A percentile compares a stretch with the other conserved stretches of the same genome.
These are phyloP conservation scores for Comarum palustre DNA, from an alignment of 306 rosid species.

Conservation along the genomic window DNA sequence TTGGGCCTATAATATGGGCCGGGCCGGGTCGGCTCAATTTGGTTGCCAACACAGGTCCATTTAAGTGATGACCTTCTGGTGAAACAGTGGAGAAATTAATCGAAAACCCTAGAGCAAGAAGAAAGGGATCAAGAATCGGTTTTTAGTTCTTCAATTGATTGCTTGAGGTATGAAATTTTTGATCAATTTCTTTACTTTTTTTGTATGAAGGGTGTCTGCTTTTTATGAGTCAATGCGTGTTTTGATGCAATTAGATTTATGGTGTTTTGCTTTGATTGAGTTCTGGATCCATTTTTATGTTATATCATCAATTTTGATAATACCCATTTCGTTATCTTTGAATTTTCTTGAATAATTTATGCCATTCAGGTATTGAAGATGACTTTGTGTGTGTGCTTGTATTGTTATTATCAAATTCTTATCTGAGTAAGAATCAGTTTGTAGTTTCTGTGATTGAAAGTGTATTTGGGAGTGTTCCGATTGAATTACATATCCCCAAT, in stretches of 20 bases:
- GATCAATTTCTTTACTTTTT: background rate
- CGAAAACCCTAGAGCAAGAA: background rate
- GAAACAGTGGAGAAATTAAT: too few species aligned
- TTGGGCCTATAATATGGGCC: too few species aligned
- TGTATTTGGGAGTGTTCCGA: background rate
- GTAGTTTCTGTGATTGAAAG: background rate
- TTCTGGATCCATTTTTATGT: background rate
- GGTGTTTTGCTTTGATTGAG: background rate
- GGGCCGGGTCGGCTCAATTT: too few species aligned
- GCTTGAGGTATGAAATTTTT: background rate
- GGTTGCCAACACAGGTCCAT: too few species aligned
- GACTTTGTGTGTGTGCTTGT: too few species aligned
- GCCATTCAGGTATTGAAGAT: background rate
- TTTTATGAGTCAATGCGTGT: background rate
- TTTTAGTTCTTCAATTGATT: background rate
- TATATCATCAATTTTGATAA: background rate
- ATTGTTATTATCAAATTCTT: background rate
- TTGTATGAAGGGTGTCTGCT: background rate
- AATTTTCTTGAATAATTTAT: background rate
- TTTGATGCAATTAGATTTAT: background rate
- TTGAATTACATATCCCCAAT: background rate
- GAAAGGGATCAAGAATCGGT: background rate
- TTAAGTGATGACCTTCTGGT: too few species aligned
- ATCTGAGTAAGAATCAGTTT: background rate
- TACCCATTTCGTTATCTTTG: background rate